Conservation (phyloP, 495 filamentous ascomycete genomes). For the Pyronema domesticum region DNA sequence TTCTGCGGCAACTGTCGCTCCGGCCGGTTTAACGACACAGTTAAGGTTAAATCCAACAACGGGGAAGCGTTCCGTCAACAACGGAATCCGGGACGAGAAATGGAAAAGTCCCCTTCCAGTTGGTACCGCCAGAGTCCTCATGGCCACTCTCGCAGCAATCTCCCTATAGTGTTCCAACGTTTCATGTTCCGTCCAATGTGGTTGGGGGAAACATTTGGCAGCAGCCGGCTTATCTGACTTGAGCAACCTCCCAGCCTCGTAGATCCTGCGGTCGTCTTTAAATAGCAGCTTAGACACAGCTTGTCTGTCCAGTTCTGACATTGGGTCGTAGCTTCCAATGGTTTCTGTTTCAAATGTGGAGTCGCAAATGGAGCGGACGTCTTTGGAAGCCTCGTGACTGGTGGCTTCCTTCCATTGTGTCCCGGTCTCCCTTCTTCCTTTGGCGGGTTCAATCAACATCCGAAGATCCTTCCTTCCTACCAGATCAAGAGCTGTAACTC, state of each 20-base stretch:
- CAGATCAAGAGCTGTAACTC: constrained; percentile 46
- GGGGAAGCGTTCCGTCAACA: constrained; percentile 77
- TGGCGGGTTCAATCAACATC: constrained; percentile 41
- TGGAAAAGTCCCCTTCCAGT: constrained; percentile 67
- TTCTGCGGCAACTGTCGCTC: constrained; percentile 76
- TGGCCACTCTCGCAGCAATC: constrained; percentile 62
- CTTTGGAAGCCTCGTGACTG: constrained; percentile 47
- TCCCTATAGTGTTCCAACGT: constrained; percentile 89
- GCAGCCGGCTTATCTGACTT: constrained; percentile 58
- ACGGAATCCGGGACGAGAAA: constrained; percentile 62
- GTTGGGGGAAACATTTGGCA: constrained; percentile 56
- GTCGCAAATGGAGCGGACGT: constrained; percentile 55
- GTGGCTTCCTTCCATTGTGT: constrained; percentile 27
- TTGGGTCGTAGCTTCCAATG: constrained; percentile 43
- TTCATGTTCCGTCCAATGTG: constrained; percentile 65
- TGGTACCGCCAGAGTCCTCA: constrained; percentile 72
- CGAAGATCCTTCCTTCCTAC: constrained; percentile 69
- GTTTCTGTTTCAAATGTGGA: constrained; percentile 41
- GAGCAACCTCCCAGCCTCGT: constrained; percentile 61
- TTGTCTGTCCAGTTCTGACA: constrained; percentile 60
- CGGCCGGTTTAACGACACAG: constrained; percentile 77
- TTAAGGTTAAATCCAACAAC: constrained; percentile 74
- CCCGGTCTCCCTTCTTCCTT: constrained; percentile 21
- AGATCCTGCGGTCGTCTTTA: constrained; percentile 70
- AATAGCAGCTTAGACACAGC: constrained; percentile 70